A percentile compares a stretch with the other conserved stretches of the same genome.
Conservation (phyloP, 352 stramenopile species). For the Phytophthora agathidicida region DNA sequence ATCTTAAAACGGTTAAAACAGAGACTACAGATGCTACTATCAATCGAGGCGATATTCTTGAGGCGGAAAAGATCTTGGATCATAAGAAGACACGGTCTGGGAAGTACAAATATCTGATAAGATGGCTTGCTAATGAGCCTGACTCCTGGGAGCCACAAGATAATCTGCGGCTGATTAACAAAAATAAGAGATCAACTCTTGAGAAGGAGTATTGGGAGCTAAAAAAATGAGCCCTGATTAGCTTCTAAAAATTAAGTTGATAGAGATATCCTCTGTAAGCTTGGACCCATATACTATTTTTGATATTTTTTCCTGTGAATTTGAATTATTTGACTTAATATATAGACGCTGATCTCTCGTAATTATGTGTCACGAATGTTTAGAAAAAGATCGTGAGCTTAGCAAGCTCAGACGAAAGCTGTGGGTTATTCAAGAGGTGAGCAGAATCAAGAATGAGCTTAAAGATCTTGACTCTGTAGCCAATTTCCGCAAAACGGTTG, state of each 20-base stretch:
- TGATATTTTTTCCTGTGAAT: not conserved
- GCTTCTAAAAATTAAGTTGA: not conserved
- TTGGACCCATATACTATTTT: constrained; percentile 4
- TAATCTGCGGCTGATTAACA: no score
- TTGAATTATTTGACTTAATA: not conserved
- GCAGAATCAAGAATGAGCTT: no score
- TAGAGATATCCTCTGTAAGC: not conserved
- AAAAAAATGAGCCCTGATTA: not conserved
- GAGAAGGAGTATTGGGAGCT: not conserved
- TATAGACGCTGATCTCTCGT: not conserved
- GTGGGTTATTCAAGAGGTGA: constrained; percentile 14
- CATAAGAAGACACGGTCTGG: no score
- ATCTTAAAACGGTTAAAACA: no score
- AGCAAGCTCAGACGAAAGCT: constrained; percentile 3
- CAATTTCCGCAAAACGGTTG: constrained; percentile 6
- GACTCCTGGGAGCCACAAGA: no score
- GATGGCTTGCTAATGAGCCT: no score
- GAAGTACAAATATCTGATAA: no score
- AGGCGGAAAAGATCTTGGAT: no score
- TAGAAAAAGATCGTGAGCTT: constrained; percentile 7
- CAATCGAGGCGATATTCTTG: no score
- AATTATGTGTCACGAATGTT: constrained; percentile 3
- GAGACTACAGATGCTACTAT: no score
- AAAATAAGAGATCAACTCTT: no score
- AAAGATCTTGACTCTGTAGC: not conserved